phyloP scores from a whole-genome alignment of 306 rosid genomes.

The Trifolium subterraneum region DNA sequence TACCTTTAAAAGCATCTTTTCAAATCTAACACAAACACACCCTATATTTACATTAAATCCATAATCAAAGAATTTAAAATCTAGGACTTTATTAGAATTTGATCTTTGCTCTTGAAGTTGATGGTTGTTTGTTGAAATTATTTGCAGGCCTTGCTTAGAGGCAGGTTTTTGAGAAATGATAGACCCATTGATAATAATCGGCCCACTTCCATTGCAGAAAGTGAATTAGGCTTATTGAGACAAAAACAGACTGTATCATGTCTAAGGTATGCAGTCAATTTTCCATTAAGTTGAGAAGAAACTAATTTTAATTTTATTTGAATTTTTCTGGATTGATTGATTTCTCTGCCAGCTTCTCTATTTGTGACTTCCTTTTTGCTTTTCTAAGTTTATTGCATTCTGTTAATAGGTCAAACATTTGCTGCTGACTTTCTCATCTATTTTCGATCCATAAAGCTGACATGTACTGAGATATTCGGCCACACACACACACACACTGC shows the following conservation, averaged over 20 bases:
- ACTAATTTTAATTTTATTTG: slow-evolving; percentile 7
- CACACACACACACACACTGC: too few relatives aligned
- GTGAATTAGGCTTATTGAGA: slow-evolving; percentile 91
- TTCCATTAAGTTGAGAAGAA: slow-evolving; percentile 17
- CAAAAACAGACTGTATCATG: slow-evolving; percentile 89
- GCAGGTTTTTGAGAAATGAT: slow-evolving; percentile 91
- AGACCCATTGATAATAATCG: slow-evolving; percentile 64
- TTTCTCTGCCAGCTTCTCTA: slow-evolving; percentile 5
- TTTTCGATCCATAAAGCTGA: slow-evolving; percentile 23
- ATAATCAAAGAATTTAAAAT: slow-evolving; percentile 13
- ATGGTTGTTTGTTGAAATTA: slow-evolving; percentile 32
- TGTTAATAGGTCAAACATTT: slow-evolving; percentile 14
- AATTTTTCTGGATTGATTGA: slow-evolving; percentile 33
- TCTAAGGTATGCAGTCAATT: slow-evolving; percentile 68
- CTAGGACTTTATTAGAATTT: slow-evolving; percentile 26
- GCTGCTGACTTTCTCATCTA: slow-evolving; percentile 25
- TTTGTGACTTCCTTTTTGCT: background rate
- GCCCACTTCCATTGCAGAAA: slow-evolving; percentile 77
- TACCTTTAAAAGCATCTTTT: slow-evolving; percentile 16
- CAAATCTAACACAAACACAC: background rate
- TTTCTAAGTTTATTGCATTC: slow-evolving; percentile 2
- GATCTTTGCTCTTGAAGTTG: slow-evolving; percentile 43
- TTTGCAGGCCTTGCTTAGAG: slow-evolving; percentile 90
- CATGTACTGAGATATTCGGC: background rate
- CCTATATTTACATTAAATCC: slow-evolving; percentile 4